phyloP scores from a whole-genome alignment of 1,284 basidiomycete species.

The Anthracocystis setariae region DNA sequence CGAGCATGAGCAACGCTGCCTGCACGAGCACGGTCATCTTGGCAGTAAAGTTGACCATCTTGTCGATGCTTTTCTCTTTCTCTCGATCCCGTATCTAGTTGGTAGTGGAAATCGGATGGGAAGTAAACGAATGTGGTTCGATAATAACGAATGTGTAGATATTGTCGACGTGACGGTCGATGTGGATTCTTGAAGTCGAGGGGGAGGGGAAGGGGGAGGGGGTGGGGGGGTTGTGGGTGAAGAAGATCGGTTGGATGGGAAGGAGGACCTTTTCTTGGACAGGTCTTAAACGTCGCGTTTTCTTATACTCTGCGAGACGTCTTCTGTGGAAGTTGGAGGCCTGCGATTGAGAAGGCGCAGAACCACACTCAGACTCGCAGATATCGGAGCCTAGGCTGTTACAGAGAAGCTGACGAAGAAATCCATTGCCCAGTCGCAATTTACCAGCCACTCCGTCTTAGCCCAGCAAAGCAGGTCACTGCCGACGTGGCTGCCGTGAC shows the following conservation, averaged over 20 bases:
- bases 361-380: too few species aligned
- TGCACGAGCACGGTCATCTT: slow-evolving; percentile 37
- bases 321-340: too few species aligned
- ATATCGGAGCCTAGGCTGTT: too few species aligned
- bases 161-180: slow-evolving; percentile 5
- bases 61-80: not conserved
- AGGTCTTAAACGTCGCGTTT: not conserved
- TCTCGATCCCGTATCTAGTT: not conserved
- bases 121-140: slow-evolving; percentile 17
- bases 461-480: not conserved
- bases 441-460: not conserved
- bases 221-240: not conserved
- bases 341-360: too few species aligned
- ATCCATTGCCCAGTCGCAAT: slow-evolving; percentile 4
- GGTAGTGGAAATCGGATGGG: not conserved
- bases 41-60: slow-evolving; percentile 26
- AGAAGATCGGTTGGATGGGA: slow-evolving; percentile 9
- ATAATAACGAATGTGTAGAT: slow-evolving; percentile 14
- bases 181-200: slow-evolving; percentile 2
- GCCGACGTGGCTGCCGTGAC: slow-evolving; percentile 5
- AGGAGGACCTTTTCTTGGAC: slow-evolving; percentile 7
- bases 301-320: slow-evolving; percentile 28
- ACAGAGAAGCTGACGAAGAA: too few species aligned
- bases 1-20: slow-evolving; percentile 29
- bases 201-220: not conserved